Evolutionary conservation across 2,329 filamentous ascomycete genomes (phyloP).

Genomic region (Apiospora pterosperma): DNA sequence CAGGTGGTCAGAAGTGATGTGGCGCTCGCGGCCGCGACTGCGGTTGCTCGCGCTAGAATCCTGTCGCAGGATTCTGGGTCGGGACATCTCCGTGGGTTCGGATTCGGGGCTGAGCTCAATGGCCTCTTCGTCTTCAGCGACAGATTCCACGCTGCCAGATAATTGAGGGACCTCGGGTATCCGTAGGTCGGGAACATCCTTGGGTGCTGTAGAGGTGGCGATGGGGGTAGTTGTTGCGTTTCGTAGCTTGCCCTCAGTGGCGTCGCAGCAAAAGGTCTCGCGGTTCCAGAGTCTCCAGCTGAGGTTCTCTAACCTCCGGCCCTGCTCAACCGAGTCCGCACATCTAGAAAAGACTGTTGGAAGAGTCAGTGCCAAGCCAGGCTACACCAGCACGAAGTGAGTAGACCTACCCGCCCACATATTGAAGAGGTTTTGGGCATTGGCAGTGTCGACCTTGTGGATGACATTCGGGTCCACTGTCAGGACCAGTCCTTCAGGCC

Average conservation of each 20-base stretch:
- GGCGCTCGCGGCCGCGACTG: constrained; percentile 73
- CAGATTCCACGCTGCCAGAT: constrained; percentile 73
- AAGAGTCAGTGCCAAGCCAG: constrained; percentile 26
- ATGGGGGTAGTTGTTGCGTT: constrained; percentile 10
- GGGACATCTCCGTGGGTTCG: constrained; percentile 55
- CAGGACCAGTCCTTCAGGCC: constrained; percentile 80
- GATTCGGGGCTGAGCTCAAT: constrained; percentile 55
- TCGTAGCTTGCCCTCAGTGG: constrained; percentile 48
- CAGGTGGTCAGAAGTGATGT: constrained; percentile 88
- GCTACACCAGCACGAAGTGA: not conserved
- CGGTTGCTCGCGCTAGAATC: constrained; percentile 69
- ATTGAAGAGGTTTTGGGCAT: constrained; percentile 89
- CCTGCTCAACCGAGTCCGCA: constrained; percentile 90
- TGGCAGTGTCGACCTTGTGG: constrained; percentile 90
- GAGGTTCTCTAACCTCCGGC: constrained; percentile 87
- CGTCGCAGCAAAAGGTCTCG: constrained; percentile 85
- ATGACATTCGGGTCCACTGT: constrained; percentile 90
- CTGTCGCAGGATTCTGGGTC: constrained; percentile 67
- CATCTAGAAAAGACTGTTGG: constrained; percentile 84
- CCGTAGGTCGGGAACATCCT: constrained; percentile 43
- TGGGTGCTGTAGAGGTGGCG: constrained; percentile 40
- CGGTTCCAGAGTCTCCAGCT: constrained; percentile 95
- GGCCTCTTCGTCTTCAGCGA: constrained; percentile 62
- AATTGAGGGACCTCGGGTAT: constrained; percentile 64
- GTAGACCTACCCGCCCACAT: constrained; percentile 86